These are phyloP conservation scores for Pinus tabuliformis DNA, from an alignment of 75 land plant genomes.

Conservation along the genomic window DNA sequence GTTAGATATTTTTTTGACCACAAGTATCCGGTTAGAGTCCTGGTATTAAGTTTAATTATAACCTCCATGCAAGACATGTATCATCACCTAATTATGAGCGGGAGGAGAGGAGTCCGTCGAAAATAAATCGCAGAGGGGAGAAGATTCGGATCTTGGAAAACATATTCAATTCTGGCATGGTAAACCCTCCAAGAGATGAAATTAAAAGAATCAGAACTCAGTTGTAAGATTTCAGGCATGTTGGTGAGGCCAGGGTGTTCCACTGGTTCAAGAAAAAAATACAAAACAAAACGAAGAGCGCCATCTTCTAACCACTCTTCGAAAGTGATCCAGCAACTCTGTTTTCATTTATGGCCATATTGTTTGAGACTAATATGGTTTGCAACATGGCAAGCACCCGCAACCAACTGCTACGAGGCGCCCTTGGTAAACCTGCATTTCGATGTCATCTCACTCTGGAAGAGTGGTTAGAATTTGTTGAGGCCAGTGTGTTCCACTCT, in stretches of 20 bases:
- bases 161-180: slow-evolving; percentile 79
- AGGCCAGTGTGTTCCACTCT: too few relatives aligned
- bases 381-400: too few relatives aligned
- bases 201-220: slow-evolving; percentile 65
- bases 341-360: too few relatives aligned
- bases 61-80: neutral
- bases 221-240: slow-evolving; percentile 69
- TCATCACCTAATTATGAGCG: neutral
- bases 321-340: too few relatives aligned
- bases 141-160: slow-evolving; percentile 68
- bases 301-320: too few relatives aligned
- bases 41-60: neutral
- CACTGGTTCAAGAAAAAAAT: slow-evolving; percentile 93
- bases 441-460: too few relatives aligned
- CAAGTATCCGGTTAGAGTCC: too few relatives aligned
- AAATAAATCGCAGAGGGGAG: slow-evolving; percentile 87
- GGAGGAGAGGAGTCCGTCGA: slow-evolving; percentile 51
- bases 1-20: too few relatives aligned
- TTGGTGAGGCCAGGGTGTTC: slow-evolving; percentile 88
- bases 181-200: slow-evolving; percentile 73
- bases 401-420: too few relatives aligned
- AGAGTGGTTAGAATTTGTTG: too few relatives aligned
- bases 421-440: too few relatives aligned
- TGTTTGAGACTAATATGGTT: too few relatives aligned
- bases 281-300: slow-evolving; percentile 76